Evolutionary conservation across 1,284 basidiomycete species (phyloP), one percentile per base, ranked within the genome.

Genomic region (Papiliotrema laurentii): DNA sequence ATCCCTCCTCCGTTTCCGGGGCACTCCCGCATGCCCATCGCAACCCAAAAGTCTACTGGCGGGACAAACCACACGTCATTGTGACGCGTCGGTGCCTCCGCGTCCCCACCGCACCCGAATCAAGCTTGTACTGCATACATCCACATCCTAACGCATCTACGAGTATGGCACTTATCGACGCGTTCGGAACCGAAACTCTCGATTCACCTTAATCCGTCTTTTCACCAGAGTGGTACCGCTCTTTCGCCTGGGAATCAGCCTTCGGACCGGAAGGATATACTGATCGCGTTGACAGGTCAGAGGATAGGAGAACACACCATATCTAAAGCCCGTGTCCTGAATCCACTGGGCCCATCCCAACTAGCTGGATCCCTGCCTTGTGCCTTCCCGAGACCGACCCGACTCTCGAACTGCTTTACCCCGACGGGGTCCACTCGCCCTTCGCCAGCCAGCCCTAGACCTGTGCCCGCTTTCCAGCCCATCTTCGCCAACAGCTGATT

Each of bases 401-500:
- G 85, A 59, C 85, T 81, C 4, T 87, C 84, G 69, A 91, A 94
- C 47, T 93, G 82, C 26, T 87, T 83, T 9, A 90, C 84, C 50
- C 72, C 84, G 81, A 96, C 83, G 2, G 91, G 91, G 45, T 91
- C 89, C 16, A 89, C 83, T 46, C 89, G 75, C 19, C 91, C 91
- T 49, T 88, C 87, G 5, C 84, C 87, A 47, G 78, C 79, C 5
- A 80, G 79, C 1, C 91, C 91, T 35, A 96, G 74, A 1, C 91
- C 91, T n/a, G 80, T 84, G 3, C 91, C 91, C 63, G 87, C 83
- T 53, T 80, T 86, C 91, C 91, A 96, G 0, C 92, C 91, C 91
- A 96, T 94, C 81, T 92, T 90, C 69, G 89, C 89, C 56, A 96
- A 71, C 49, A 96, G 68, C 69, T 90, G 90, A 68, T 93, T 92